Evolutionary conservation across 176 grass and related monocot species (phyloP).

Genomic region (Oryza officinalis): DNA sequence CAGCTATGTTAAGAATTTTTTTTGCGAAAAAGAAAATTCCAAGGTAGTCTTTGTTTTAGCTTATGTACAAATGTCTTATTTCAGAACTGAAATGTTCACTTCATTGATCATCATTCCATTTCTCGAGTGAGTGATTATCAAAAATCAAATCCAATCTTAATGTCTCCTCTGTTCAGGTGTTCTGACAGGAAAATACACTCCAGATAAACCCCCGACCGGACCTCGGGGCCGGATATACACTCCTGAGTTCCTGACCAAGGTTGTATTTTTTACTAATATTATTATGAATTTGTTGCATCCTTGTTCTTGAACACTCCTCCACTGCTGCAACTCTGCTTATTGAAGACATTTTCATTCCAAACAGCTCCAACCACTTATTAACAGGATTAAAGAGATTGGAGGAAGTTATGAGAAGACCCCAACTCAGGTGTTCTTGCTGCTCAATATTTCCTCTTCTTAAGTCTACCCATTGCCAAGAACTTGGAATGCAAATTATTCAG

Average conservation of each 20-base stretch:
- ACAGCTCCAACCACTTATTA: constrained; percentile 88
- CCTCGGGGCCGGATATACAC: constrained; percentile 48
- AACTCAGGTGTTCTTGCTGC: constrained; percentile 65
- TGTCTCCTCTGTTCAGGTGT: constrained; percentile 38
- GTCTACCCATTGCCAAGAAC: background rate
- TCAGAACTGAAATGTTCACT: background rate
- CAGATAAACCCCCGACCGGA: constrained; percentile 44
- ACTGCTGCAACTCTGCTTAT: constrained; percentile 13
- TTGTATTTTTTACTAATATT: background rate
- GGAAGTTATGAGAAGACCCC: constrained; percentile 70
- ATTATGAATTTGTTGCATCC: background rate
- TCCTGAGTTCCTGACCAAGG: constrained; percentile 49
- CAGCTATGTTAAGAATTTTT: background rate
- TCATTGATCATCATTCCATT: background rate
- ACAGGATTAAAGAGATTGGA: constrained; percentile 83
- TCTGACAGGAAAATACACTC: constrained; percentile 50
- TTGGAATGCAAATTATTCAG: background rate
- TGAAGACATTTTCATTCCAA: constrained; percentile 11
- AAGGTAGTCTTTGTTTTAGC: background rate
- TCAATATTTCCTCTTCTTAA: background rate
- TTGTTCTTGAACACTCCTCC: background rate
- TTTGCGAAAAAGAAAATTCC: background rate
- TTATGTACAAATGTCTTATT: background rate
- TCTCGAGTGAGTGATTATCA: background rate
- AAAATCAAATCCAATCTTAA: background rate